Conservation (phyloP, 768 basidiomycete genomes). For the Tubosaeta sp. region DNA sequence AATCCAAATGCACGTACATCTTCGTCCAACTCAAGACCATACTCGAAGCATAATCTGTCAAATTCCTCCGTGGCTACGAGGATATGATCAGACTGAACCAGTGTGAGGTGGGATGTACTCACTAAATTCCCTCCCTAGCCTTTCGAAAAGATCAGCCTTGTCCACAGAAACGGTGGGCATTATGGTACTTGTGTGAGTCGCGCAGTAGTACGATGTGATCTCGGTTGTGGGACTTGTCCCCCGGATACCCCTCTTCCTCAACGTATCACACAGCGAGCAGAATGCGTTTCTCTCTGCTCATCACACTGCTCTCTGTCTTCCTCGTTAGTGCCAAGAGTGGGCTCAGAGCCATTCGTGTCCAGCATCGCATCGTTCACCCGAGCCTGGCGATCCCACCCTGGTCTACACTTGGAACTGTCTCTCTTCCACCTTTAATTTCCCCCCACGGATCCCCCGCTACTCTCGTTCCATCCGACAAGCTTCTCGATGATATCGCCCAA, state of each 20-base stretch:
- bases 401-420: conserved; percentile 24
- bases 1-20: conserved; percentile 58
- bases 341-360: conserved; percentile 12
- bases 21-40: conserved; percentile 95
- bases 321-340: conserved; percentile 11
- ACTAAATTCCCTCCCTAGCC: conserved; percentile 84
- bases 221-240: conserved; percentile 6
- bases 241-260: conserved; percentile 14
- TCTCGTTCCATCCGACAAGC: conserved; percentile 39
- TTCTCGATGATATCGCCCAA: conserved; percentile 43
- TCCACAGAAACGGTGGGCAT: conserved; percentile 98
- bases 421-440: conserved; percentile 32
- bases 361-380: conserved; percentile 32
- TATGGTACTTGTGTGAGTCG: background rate
- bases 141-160: conserved; percentile 89
- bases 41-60: conserved; percentile 94
- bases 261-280: conserved; percentile 3
- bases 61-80: conserved; percentile 85
- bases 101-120: conserved; percentile 19
- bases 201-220: background rate
- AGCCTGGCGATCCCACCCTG: conserved; percentile 23
- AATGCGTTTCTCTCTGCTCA: conserved; percentile 6
- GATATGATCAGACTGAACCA: conserved; percentile 9
- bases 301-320: conserved; percentile 13
- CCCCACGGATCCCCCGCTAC: conserved; percentile 30